Evolutionary conservation across 139 green algal species (phyloP), one percentile per base, ranked within the genome.

Genomic region (Choricystis sp.): DNA sequence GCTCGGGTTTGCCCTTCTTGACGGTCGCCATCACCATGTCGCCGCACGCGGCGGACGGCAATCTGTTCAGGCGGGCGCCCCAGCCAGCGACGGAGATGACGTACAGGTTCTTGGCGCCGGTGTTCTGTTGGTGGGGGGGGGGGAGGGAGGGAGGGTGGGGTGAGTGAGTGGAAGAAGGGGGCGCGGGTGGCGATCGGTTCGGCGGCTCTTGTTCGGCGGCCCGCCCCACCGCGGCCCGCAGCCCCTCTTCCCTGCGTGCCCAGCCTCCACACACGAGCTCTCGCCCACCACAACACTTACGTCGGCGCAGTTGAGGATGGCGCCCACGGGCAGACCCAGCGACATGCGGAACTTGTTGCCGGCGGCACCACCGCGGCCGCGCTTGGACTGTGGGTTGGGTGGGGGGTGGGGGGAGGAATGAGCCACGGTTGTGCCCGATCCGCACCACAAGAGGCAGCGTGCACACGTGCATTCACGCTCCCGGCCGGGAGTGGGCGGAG

Each of bases 1-100:
- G 84, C 71, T 99, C 94, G n/a, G 94, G 94, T 88, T 99, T 99
- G 72, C 94, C 94, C 84, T 99, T 99, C 89, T 99, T 99, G 24
- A 96, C 88, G n/a, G 85, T 96, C 63, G 86, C 89, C 89, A 99
- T 98, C 20, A 98, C 82, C 94, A 98, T 99, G 82, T 97, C 89
- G 26, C 94, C 94, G 62, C 72, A 71, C 29, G 74, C 78, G 31
- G 84, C 94, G 57, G 82, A 69, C 16, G 94, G 94, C 80, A 99
- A 80, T 56, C 90, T 83, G 82, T 99, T 99, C 29, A 99, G 83
- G 57, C 92, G 81, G 23, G 89, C 81, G 56, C 94, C 91, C 83
- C 83, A 96, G 63, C 87, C 87, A 48, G 78, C 73, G 29, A 98
- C 94, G 4, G 88, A 83, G 68, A 99, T 98, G 69, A 99, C 81